phyloP scores from a whole-genome alignment of 768 basidiomycete genomes.

The Leccinum broughii region DNA sequence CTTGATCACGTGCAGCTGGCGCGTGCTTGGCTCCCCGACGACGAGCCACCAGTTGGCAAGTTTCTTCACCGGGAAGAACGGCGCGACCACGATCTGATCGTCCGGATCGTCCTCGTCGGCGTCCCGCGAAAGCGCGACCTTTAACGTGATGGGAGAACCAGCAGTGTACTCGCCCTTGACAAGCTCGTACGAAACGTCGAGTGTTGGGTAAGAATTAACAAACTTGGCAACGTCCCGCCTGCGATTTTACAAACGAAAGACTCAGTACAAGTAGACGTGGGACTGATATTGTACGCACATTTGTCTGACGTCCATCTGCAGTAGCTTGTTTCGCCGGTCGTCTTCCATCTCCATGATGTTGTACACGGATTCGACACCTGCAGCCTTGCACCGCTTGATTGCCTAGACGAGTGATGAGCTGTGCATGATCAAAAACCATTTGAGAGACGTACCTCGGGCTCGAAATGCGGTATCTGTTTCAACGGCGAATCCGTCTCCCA shows the following conservation, averaged over 20 bases:
- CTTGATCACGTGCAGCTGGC: conserved; percentile 80
- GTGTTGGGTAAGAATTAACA: conserved; percentile 96
- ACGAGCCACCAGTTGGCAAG: conserved; percentile 98
- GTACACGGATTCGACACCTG: conserved; percentile 85
- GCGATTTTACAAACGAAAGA: neutral
- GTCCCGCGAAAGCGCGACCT: conserved; percentile 79
- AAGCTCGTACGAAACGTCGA: conserved; percentile 88
- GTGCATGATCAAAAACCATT: neutral
- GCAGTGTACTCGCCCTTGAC: conserved; percentile 86
- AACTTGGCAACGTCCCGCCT: conserved; percentile 95
- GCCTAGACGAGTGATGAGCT: conserved; percentile 44
- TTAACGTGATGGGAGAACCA: conserved; percentile 77
- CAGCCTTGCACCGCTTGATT: conserved; percentile 83
- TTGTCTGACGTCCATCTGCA: conserved; percentile 83
- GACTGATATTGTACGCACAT: conserved; percentile 58
- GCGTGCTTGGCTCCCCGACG: conserved; percentile 78
- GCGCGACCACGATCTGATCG: conserved; percentile 87
- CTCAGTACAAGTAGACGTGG: neutral
- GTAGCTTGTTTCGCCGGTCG: conserved; percentile 73
- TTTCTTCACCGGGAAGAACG: conserved; percentile 89
- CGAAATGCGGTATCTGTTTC: conserved; percentile 97
- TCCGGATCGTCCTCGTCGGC: conserved; percentile 73
- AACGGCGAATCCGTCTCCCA: conserved; percentile 97
- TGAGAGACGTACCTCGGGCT: conserved; percentile 60
- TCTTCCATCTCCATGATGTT: conserved; percentile 99